Evolutionary conservation across 2,329 filamentous ascomycete species (phyloP), one percentile per base, ranked within the genome.

Genomic region (Aspergillus sp.): DNA sequence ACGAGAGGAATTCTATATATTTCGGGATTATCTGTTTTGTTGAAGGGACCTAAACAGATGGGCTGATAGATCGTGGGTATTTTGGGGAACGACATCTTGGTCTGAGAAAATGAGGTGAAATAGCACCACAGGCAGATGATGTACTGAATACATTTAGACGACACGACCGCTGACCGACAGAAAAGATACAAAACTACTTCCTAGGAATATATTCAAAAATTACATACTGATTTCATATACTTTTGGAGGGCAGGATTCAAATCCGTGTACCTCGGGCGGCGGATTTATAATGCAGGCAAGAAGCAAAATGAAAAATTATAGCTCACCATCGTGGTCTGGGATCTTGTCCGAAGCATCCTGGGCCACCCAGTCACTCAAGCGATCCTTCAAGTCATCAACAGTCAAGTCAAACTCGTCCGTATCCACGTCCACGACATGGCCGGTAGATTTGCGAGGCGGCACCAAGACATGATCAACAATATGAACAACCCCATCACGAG

Each of bases 401-500:
- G 44, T 50, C 46, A 55, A 46, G 43, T 52, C 48, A 35, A 48
- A 47, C 19, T 48, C 51, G 12, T 48, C 45, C 8, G 34, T 43
- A n/a, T 39, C 29, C 8, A 46, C 47, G 30, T 46, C 41, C 36
- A 41, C 44, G 27, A 39, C 26, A 39, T 27, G 12, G 9, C 36
- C 36, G 3, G 6, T 4, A 38, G 52, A 43, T 51, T 74, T 75
- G 67, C 79, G 81, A 1, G 88, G 87, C 38, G 90, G 90, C 52
- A 96, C 80, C 48, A 94, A 69, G 0, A 95, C 80, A 48, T 76
- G 76, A 42, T 77, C 75, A 0, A 93, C 73, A 10, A 91, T 81
- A 47, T 95, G 90, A 34, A 94, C 78, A 9, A 91, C 88, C 30
- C 90, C 90, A 61, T 95, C 86, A 59, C 76, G 79, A 0, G 83